phyloP scores from a whole-genome alignment of 2,329 filamentous ascomycete genomes.

The Exophiala aquamarina region DNA sequence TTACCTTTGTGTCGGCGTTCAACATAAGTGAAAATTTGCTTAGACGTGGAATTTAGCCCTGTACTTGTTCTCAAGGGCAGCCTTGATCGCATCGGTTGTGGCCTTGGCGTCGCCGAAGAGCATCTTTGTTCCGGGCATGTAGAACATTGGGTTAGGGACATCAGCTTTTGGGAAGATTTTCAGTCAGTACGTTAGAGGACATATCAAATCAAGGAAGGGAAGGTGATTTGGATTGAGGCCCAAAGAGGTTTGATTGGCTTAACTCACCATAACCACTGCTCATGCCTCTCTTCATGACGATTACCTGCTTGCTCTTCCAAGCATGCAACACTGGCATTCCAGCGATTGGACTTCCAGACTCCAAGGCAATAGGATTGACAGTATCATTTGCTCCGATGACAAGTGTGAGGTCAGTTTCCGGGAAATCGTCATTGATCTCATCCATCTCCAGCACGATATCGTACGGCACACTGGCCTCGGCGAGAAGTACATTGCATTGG shows the following conservation, averaged over 20 bases:
- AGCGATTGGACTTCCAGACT: slow-evolving; percentile 79
- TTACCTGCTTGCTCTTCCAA: slow-evolving; percentile 90
- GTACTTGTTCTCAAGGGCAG: slow-evolving; percentile 24
- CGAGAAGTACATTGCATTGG: slow-evolving; percentile 87
- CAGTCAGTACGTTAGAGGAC: not conserved
- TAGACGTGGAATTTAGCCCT: slow-evolving; percentile 27
- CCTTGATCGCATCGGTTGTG: slow-evolving; percentile 64
- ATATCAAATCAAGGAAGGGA: no score
- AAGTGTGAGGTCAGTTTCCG: slow-evolving; percentile 79
- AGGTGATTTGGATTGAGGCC: no score
- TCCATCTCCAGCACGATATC: slow-evolving; percentile 95
- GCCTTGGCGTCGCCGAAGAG: slow-evolving; percentile 86
- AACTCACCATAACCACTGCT: slow-evolving; percentile 77
- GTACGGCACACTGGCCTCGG: slow-evolving; percentile 84
- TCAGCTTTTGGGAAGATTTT: slow-evolving; percentile 59
- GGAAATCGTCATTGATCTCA: slow-evolving; percentile 91
- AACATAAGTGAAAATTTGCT: no score
- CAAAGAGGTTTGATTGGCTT: not conserved
- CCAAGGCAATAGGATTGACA: slow-evolving; percentile 84
- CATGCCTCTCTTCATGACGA: slow-evolving; percentile 92
- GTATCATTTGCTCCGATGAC: slow-evolving; percentile 93
- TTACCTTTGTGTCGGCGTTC: no score
- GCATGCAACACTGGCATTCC: slow-evolving; percentile 91
- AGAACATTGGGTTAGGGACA: slow-evolving; percentile 88
- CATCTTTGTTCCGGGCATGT: slow-evolving; percentile 87